These are phyloP conservation scores for Sanghuangporus weigelae DNA, from an alignment of 1,284 basidiomycete genomes.

Conservation along the genomic window DNA sequence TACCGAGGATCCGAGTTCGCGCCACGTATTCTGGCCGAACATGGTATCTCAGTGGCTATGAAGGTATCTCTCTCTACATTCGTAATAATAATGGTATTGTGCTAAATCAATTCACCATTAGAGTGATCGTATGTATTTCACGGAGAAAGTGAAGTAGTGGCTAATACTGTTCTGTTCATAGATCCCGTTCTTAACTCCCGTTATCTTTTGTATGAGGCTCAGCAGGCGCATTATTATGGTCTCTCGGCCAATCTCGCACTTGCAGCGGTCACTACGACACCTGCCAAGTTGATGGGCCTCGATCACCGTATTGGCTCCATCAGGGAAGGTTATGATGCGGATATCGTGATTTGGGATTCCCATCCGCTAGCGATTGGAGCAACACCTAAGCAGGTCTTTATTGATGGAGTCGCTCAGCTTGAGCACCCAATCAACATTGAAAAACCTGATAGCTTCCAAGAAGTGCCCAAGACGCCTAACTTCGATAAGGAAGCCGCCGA, in stretches of 20 bases:
- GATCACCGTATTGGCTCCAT: conserved; percentile 81
- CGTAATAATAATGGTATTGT: not conserved
- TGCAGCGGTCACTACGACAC: conserved; percentile 73
- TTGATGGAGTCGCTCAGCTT: conserved; percentile 65
- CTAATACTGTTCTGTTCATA: conserved; percentile 1
- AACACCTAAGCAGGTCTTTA: conserved; percentile 69
- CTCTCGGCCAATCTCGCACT: conserved; percentile 56
- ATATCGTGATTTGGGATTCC: conserved; percentile 66
- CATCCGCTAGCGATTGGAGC: conserved; percentile 74
- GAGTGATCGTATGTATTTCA: conserved; percentile 49
- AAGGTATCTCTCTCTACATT: conserved; percentile 43
- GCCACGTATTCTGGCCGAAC: conserved; percentile 70
- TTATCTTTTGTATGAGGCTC: conserved; percentile 79
- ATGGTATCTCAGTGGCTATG: conserved; percentile 72
- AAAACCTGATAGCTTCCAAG: conserved; percentile 46
- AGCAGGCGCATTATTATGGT: conserved; percentile 81
- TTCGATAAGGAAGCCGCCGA: conserved; percentile 51
- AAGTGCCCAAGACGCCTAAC: conserved; percentile 49
- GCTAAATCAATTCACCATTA: conserved; percentile 23
- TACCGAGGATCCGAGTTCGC: conserved; percentile 86
- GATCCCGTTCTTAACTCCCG: conserved; percentile 75
- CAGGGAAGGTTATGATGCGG: conserved; percentile 50
- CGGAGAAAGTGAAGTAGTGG: not conserved
- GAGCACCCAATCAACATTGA: conserved; percentile 33
- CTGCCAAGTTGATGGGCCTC: conserved; percentile 73